Percentiles rank a stretch among this genome's conserved stretches.
Conservation (phyloP, 148 eudicot species). For the Persicaria maculosa region DNA sequence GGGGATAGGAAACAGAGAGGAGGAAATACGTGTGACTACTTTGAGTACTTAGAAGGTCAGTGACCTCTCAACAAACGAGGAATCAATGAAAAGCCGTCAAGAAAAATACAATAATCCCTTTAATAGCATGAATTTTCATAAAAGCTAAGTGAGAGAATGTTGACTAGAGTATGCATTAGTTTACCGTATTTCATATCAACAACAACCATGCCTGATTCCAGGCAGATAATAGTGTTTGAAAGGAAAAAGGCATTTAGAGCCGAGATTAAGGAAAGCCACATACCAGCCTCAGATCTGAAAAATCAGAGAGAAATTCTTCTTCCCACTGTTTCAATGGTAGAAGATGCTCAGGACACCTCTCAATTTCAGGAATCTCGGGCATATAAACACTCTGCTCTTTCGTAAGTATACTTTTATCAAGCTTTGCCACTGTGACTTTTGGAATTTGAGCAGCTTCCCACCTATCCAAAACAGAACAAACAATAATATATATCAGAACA, state of each 20-base stretch:
- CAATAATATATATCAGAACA: neutral
- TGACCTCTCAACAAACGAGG: neutral
- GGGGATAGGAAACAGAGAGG: too few relatives aligned
- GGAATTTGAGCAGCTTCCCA: slow-evolving; percentile 85
- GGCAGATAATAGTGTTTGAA: neutral
- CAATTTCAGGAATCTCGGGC: slow-evolving; percentile 82
- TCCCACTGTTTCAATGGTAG: slow-evolving; percentile 74
- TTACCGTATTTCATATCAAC: neutral
- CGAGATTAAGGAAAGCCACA: neutral
- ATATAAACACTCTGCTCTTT: slow-evolving; percentile 78
- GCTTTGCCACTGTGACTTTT: slow-evolving; percentile 71
- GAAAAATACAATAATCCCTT: neutral
- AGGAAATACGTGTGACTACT: too few relatives aligned
- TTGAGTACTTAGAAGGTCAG: too few relatives aligned
- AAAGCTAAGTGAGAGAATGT: neutral
- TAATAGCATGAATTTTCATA: too few relatives aligned
- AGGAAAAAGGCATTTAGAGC: neutral
- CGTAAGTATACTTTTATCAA: slow-evolving; percentile 33
- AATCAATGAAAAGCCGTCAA: neutral
- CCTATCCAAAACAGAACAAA: slow-evolving; percentile 29
- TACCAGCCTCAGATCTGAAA: slow-evolving; percentile 76
- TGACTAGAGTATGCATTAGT: too few relatives aligned
- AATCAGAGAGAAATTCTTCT: slow-evolving; percentile 65
- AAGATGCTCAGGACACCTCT: slow-evolving; percentile 64
- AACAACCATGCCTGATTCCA: neutral